These are phyloP conservation scores for Penicillium freii DNA, from an alignment of 2,329 filamentous ascomycete genomes.

Conservation along the genomic window DNA sequence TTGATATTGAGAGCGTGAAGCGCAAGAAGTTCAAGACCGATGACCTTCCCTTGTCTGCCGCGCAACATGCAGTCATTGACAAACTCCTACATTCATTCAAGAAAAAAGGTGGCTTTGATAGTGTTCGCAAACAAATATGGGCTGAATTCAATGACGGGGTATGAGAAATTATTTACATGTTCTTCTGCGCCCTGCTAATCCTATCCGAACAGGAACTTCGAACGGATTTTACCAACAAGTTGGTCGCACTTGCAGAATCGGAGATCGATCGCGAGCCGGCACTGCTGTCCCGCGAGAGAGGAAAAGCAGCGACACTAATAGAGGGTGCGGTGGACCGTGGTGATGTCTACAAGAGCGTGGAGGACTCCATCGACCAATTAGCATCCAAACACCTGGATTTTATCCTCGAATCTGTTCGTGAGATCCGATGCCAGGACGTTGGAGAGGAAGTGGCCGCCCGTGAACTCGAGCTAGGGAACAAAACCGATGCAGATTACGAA, in stretches of 20 bases:
- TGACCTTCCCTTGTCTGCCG: conserved; percentile 59
- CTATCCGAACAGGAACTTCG: conserved; percentile 49
- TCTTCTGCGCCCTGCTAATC: conserved; percentile 9
- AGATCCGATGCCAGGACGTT: conserved; percentile 57
- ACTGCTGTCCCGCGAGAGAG: conserved; percentile 59
- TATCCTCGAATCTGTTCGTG: conserved; percentile 55
- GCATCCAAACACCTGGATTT: conserved; percentile 54
- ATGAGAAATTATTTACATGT: conserved; percentile 24
- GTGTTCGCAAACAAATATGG: conserved; percentile 60
- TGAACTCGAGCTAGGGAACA: conserved; percentile 56
- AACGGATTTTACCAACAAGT: conserved; percentile 49
- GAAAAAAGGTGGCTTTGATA: conserved; percentile 66
- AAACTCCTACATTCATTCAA: conserved; percentile 62
- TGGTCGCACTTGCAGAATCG: conserved; percentile 56
- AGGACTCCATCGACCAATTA: conserved; percentile 54
- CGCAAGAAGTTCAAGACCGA: conserved; percentile 57
- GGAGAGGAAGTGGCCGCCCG: conserved; percentile 56
- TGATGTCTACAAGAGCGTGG: conserved; percentile 60
- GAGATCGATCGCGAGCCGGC: conserved; percentile 64
- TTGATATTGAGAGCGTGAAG: conserved; percentile 37
- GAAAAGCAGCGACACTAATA: conserved; percentile 61
- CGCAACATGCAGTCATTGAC: conserved; percentile 60
- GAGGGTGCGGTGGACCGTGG: conserved; percentile 64
- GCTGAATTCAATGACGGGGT: conserved; percentile 57
- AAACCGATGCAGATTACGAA: conserved; percentile 61